Evolutionary conservation across 1,284 basidiomycete genomes (phyloP), one percentile per base, ranked within the genome.

Genomic region (Microbotryum saponariae): DNA sequence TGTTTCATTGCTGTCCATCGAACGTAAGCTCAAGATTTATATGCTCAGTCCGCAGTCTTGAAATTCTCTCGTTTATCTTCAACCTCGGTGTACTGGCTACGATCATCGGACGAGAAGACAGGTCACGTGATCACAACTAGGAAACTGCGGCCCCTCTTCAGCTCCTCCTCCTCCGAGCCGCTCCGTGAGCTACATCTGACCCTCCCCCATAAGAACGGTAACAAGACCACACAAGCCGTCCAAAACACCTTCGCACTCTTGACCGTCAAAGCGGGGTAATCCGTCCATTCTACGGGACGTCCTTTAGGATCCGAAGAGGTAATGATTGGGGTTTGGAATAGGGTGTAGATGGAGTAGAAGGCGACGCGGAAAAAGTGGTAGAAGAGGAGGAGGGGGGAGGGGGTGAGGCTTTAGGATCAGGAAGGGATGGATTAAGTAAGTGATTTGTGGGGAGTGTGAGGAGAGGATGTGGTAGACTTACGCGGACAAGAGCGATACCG

Each of bases 281-380:
- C 78, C 54, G 80, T 72, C 25, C 64, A 1, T 78, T 72, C 0
- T 85, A 82, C 23, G 57, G 12, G 69, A 18, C 14, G 53, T 61
- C 50, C 66, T 67, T 66, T 63, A 44, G 58, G 60, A 47, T 45
- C n/a, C 12, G 52, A 56, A 23, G 18, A 76, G 77, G 10, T 77
- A 79, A 48, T 86, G 83, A 65, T 85, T 83, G 6, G 83, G 85
- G 76, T 33, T 21, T 47, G 27, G 61, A 69, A 69, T 25, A 69
- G 58, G 60, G 54, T 56, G 54, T 46, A 69, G 57, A 69, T 64
- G 6, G 62, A 64, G 61, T 96, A 97, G 67, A 99, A 83, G 0
- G 94, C 94, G 65, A 99, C 94, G 29, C 82, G 79, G 80, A 96
- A 98, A 79, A 98, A 98, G 79, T 98, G 94, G 70, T 83, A 85